A percentile compares a stretch with the other conserved stretches of the same genome.
Evolutionary conservation across 257 asterid genomes (phyloP).

Genomic region (Capsicum baccatum): DNA sequence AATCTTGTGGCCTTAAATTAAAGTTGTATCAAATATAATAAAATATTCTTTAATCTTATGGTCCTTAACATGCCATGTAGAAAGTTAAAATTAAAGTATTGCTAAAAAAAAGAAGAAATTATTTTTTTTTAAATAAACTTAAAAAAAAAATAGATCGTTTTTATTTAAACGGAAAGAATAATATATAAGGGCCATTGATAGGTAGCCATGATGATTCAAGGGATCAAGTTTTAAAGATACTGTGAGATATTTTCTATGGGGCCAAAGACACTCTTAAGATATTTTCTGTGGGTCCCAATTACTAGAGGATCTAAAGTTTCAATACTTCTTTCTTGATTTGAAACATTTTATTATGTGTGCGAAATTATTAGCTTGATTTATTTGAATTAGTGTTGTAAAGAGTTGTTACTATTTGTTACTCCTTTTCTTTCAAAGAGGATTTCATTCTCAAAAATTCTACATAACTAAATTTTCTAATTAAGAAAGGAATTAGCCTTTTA

Average conservation of each 20-base stretch:
- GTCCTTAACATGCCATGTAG: too few species aligned
- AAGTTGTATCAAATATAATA: too few species aligned
- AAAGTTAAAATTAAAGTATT: too few species aligned
- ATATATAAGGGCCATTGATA: not conserved
- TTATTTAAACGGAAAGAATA: not conserved
- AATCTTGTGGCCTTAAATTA: too few species aligned
- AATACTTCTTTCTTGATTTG: not conserved
- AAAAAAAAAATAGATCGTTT: too few species aligned
- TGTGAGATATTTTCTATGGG: not conserved
- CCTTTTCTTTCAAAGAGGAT: rapidly evolving
- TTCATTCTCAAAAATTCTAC: not conserved
- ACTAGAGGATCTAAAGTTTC: not conserved
- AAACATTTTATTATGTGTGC: not conserved
- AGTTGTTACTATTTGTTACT: too few species aligned
- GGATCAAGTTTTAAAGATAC: not conserved
- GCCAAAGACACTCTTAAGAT: not conserved
- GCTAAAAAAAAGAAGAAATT: too few species aligned
- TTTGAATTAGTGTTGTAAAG: not conserved
- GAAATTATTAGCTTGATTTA: not conserved
- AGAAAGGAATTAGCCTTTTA: not conserved
- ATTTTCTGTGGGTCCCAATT: not conserved
- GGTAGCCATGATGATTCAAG: not conserved
- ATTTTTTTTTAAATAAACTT: too few species aligned
- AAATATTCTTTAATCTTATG: too few species aligned
- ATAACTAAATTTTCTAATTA: not conserved